A percentile compares a stretch with the other conserved stretches of the same genome.
Conservation (phyloP, 768 basidiomycete genomes). For the Leccinellum albellum region DNA sequence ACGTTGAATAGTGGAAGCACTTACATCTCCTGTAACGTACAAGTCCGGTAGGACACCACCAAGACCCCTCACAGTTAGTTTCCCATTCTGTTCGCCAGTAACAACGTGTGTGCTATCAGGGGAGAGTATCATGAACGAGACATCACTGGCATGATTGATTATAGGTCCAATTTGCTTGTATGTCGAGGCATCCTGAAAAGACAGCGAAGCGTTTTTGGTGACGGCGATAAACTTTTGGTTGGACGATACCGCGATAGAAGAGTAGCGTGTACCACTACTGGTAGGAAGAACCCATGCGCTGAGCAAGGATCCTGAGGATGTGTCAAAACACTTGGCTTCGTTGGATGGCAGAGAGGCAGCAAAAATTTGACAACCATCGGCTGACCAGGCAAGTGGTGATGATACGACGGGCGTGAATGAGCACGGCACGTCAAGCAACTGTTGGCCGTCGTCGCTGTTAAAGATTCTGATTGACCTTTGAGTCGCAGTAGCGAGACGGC, state of each 20-base stretch:
- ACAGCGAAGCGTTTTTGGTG: neutral
- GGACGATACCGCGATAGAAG: neutral
- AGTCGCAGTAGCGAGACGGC: neutral
- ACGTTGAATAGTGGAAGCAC: neutral
- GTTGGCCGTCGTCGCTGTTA: neutral
- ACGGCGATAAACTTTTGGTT: neutral
- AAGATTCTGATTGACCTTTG: neutral
- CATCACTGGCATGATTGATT: neutral
- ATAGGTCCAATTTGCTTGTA: neutral
- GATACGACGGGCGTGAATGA: neutral
- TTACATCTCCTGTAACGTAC: neutral
- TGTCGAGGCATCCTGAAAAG: neutral
- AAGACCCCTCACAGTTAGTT: neutral
- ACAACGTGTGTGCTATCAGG: neutral
- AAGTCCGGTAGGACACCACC: neutral
- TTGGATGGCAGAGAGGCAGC: neutral
- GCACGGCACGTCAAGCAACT: neutral
- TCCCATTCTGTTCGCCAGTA: neutral
- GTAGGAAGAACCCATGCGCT: neutral
- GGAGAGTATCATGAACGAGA: neutral
- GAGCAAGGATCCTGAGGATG: neutral
- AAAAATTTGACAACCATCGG: neutral
- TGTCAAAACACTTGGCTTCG: neutral
- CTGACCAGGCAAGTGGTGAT: neutral
- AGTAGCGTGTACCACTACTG: rapidly evolving